These are phyloP conservation scores for Rhizopus arrhizus DNA, from an alignment of 371 early-diverging fungal genomes.

Conservation along the genomic window DNA sequence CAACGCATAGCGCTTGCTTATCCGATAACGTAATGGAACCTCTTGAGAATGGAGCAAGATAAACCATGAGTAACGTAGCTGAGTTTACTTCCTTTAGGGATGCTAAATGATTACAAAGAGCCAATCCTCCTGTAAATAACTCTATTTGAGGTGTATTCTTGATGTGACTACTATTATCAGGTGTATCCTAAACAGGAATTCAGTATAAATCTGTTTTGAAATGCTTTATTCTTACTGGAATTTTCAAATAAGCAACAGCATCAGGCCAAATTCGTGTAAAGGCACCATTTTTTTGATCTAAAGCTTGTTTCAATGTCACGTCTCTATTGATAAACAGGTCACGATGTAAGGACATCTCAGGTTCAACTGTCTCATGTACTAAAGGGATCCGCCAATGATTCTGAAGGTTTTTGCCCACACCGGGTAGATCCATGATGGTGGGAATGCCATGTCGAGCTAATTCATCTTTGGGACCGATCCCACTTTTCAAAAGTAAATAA, in stretches of 20 bases:
- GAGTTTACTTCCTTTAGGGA: constrained; percentile 20
- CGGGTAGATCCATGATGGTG: constrained; percentile 27
- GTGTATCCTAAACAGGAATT: constrained; percentile 16
- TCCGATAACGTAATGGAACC: constrained; percentile 18
- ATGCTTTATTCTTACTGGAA: constrained; percentile 15
- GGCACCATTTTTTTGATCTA: constrained; percentile 20
- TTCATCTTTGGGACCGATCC: constrained; percentile 31
- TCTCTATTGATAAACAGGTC: constrained; percentile 9
- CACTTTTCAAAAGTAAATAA: constrained; percentile 23
- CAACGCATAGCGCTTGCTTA: constrained; percentile 2
- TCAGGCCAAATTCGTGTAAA: constrained; percentile 33
- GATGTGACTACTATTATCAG: constrained; percentile 25
- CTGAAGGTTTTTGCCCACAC: constrained; percentile 46
- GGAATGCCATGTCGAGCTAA: constrained; percentile 25
- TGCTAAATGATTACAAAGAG: constrained; percentile 23
- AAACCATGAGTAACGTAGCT: constrained; percentile 25
- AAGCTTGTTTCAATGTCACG: constrained; percentile 11
- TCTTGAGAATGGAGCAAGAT: constrained; percentile 26
- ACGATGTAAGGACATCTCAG: constrained; percentile 23
- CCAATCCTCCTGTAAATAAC: constrained; percentile 29
- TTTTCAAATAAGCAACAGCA: constrained; percentile 36
- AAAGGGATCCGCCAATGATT: constrained; percentile 38
- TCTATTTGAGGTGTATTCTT: constrained; percentile 31
- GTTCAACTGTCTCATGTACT: constrained; percentile 21
- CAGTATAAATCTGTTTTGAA: neutral